A percentile compares a stretch with the other conserved stretches of the same genome.
Evolutionary conservation across 306 rosid species (phyloP).

Genomic region (Dalbergia cochinchinensis): DNA sequence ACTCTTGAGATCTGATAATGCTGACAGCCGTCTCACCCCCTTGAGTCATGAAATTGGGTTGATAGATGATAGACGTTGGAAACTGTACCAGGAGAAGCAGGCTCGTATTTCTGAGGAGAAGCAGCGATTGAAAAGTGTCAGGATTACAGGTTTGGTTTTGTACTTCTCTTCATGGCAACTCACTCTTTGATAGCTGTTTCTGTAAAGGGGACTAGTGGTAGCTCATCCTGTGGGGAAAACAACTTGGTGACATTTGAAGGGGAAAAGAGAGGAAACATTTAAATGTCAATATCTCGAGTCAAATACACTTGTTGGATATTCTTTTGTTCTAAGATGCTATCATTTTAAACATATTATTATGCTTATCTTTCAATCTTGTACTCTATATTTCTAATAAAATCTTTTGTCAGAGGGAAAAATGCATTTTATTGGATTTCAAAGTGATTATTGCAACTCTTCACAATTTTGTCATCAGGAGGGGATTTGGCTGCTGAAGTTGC

Average conservation of each 20-base stretch:
- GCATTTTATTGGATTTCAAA: constrained; percentile 3
- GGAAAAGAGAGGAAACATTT: no score
- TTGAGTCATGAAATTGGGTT: constrained; percentile 92
- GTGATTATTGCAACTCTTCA: constrained; percentile 14
- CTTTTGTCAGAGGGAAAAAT: not conserved
- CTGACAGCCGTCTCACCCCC: constrained; percentile 96
- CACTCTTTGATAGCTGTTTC: constrained; percentile 29
- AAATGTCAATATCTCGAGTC: not conserved
- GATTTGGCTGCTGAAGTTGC: constrained; percentile 80
- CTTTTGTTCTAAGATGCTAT: not conserved
- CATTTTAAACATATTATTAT: not conserved
- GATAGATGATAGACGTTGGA: constrained; percentile 95
- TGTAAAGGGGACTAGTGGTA: constrained; percentile 29
- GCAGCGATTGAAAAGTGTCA: constrained; percentile 81
- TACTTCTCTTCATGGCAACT: constrained; percentile 24
- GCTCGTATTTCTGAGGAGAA: constrained; percentile 83
- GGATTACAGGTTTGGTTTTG: constrained; percentile 73
- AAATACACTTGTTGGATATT: constrained; percentile 23
- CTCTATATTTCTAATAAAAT: not conserved
- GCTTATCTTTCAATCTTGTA: constrained; percentile 4
- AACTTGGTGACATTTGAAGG: not conserved
- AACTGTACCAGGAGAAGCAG: constrained; percentile 88
- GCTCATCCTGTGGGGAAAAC: constrained; percentile 30
- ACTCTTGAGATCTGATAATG: constrained; percentile 95
- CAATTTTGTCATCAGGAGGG: constrained; percentile 66